A percentile compares a stretch with the other conserved stretches of the same genome.
These are phyloP conservation scores for Leucocoprinus birnbaumii DNA, from an alignment of 768 basidiomycete genomes.

Conservation along the genomic window DNA sequence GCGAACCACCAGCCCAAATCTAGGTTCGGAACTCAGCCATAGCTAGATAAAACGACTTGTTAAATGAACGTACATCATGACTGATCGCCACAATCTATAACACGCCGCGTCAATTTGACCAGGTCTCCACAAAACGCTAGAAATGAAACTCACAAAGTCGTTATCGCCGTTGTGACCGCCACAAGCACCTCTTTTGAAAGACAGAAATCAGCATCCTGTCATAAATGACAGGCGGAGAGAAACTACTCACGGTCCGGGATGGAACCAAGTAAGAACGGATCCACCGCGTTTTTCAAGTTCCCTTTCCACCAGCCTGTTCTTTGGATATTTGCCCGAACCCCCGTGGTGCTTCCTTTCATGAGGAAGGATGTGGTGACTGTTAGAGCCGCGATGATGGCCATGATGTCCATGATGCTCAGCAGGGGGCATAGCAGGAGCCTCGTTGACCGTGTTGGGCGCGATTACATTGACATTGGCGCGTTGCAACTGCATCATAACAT, in stretches of 20 bases:
- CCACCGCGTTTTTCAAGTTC: conserved; percentile 4
- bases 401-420: neutral
- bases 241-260: conserved; percentile 25
- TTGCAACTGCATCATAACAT: conserved; percentile 2
- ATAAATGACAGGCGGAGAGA: too few relatives aligned
- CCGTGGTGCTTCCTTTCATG: conserved; percentile 10
- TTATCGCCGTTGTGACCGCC: conserved; percentile 23
- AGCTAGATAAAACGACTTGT: neutral
- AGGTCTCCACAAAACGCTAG: neutral
- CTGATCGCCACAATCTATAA: conserved; percentile 43
- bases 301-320: conserved; percentile 7
- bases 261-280: conserved; percentile 23
- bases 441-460: neutral
- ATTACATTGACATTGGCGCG: neutral
- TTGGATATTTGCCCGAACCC: conserved; percentile 11
- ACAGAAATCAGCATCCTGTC: too few relatives aligned
- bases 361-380: neutral
- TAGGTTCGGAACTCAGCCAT: conserved; percentile 14
- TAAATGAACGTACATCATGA: conserved; percentile 25
- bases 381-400: too few relatives aligned
- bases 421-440: neutral
- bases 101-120: neutral
- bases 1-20: conserved; percentile 37
- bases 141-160: conserved; percentile 29
- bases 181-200: conserved; percentile 43